Percentiles rank a stretch among this genome's conserved stretches.
Conservation (phyloP, 768 basidiomycete genomes). For the Rhodocollybia butyracea region DNA sequence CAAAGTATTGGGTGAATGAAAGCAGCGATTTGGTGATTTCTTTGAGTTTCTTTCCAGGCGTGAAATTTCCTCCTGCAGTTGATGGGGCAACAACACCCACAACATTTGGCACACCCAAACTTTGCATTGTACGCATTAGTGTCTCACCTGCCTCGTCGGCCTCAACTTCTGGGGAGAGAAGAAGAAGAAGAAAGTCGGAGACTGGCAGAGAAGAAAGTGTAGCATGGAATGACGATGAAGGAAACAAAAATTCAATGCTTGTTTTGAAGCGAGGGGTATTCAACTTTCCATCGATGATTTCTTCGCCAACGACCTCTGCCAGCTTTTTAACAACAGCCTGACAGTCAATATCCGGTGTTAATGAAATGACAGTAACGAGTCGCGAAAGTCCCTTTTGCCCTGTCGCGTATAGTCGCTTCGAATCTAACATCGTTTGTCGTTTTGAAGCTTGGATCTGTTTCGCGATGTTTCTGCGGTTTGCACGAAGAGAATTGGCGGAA, state of each 20-base stretch:
- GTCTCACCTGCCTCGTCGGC: slow-evolving; percentile 86
- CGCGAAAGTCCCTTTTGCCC: slow-evolving; percentile 74
- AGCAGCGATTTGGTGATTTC: slow-evolving; percentile 83
- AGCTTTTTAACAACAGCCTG: slow-evolving; percentile 52
- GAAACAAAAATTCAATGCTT: slow-evolving; percentile 80
- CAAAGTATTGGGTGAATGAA: slow-evolving; percentile 95
- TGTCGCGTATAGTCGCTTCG: slow-evolving; percentile 80
- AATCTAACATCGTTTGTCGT: slow-evolving; percentile 61
- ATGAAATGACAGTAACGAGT: slow-evolving; percentile 84
- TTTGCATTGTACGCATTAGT: slow-evolving; percentile 81
- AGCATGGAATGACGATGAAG: slow-evolving; percentile 76
- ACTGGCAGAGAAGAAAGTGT: slow-evolving; percentile 83
- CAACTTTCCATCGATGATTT: slow-evolving; percentile 49
- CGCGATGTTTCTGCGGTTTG: slow-evolving; percentile 80
- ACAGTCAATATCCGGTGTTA: slow-evolving; percentile 64
- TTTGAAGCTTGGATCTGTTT: slow-evolving; percentile 80
- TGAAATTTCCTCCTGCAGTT: slow-evolving; percentile 34
- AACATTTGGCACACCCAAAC: slow-evolving; percentile 85
- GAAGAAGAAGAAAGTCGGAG: slow-evolving; percentile 87
- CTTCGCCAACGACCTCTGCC: slow-evolving; percentile 54
- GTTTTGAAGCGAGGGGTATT: slow-evolving; percentile 87
- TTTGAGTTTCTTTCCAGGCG: slow-evolving; percentile 27
- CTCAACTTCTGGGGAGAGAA: slow-evolving; percentile 78
- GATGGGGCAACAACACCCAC: slow-evolving; percentile 62
- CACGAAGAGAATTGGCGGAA: slow-evolving; percentile 62